A percentile compares a stretch with the other conserved stretches of the same genome.
Evolutionary conservation across 2,329 filamentous ascomycete species (phyloP).

Genomic region (Talaromyces sp.): DNA sequence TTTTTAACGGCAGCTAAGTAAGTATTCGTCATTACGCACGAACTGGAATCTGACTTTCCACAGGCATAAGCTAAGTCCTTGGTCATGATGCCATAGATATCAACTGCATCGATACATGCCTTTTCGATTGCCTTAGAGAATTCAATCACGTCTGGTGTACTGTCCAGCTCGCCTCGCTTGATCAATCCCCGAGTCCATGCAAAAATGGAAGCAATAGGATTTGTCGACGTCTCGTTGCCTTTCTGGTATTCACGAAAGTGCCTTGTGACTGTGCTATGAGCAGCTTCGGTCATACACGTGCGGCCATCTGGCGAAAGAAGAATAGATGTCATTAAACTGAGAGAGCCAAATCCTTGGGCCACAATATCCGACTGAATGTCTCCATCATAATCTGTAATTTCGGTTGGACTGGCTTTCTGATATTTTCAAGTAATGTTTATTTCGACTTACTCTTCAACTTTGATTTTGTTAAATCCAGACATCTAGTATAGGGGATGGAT

Average conservation of each 20-base stretch:
- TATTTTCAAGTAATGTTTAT: not conserved
- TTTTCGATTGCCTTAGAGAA: conserved; percentile 90
- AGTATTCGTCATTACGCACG: conserved; percentile 87
- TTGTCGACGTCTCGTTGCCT: conserved; percentile 93
- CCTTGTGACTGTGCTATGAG: conserved; percentile 95
- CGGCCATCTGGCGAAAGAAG: conserved; percentile 95
- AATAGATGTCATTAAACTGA: conserved; percentile 97
- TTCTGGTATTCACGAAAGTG: conserved; percentile 99
- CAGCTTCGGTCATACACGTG: conserved; percentile 95
- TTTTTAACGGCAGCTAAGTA: conserved; percentile 92
- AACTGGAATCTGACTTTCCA: conserved; percentile 65
- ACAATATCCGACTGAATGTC: conserved; percentile 98
- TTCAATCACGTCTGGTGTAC: conserved; percentile 81
- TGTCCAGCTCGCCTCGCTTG: conserved; percentile 89
- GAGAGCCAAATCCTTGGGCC: conserved; percentile 94
- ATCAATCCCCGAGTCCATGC: conserved; percentile 94
- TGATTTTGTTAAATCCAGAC: not conserved
- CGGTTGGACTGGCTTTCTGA: not conserved
- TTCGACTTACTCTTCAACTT: conserved; percentile 71
- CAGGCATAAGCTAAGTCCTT: conserved; percentile 94
- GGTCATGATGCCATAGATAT: conserved; percentile 94
- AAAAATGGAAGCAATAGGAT: conserved; percentile 98
- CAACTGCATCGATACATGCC: conserved; percentile 91
- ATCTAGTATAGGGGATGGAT: not conserved
- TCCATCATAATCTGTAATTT: conserved; percentile 83